Evolutionary conservation across 2,329 filamentous ascomycete species (phyloP).

Genomic region (Myriosclerotinia curreyana): DNA sequence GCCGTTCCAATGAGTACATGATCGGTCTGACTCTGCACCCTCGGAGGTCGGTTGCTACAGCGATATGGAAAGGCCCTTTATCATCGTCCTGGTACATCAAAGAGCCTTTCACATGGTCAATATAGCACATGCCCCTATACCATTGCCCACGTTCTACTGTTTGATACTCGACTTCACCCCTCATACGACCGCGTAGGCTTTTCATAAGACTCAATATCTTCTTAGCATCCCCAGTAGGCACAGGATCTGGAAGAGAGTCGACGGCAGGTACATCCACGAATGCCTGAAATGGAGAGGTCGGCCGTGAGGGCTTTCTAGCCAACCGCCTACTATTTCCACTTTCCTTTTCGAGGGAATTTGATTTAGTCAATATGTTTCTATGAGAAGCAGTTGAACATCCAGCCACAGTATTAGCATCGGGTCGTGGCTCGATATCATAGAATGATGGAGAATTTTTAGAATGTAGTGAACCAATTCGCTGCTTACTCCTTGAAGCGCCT

Average conservation of each 20-base stretch:
- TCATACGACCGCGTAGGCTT: conserved; percentile 73
- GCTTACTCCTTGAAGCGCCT: conserved; percentile 49
- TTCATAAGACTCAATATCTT: conserved; percentile 75
- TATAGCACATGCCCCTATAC: conserved; percentile 70
- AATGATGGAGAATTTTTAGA: conserved; percentile 56
- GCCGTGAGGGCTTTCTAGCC: conserved; percentile 54
- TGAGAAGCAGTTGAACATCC: conserved; percentile 37
- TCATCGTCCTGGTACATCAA: conserved; percentile 72
- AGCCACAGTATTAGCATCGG: conserved; percentile 44
- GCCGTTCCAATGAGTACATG: conserved; percentile 44
- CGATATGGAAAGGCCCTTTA: conserved; percentile 60
- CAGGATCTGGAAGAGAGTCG: conserved; percentile 57
- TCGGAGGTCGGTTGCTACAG: conserved; percentile 69
- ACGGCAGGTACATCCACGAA: conserved; percentile 54
- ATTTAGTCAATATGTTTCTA: conserved; percentile 37
- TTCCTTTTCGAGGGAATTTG: conserved; percentile 43
- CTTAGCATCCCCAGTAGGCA: conserved; percentile 65
- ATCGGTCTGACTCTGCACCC: conserved; percentile 66
- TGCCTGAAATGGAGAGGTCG: conserved; percentile 49
- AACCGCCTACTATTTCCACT: conserved; percentile 45
- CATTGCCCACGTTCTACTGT: conserved; percentile 59
- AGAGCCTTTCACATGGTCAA: conserved; percentile 71
- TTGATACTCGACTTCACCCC: conserved; percentile 72
- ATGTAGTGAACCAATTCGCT: conserved; percentile 68
- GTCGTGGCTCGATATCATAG: conserved; percentile 46